Evolutionary conservation across 2,329 filamentous ascomycete species (phyloP).

Genomic region (Calonectria pseudoturangicola): DNA sequence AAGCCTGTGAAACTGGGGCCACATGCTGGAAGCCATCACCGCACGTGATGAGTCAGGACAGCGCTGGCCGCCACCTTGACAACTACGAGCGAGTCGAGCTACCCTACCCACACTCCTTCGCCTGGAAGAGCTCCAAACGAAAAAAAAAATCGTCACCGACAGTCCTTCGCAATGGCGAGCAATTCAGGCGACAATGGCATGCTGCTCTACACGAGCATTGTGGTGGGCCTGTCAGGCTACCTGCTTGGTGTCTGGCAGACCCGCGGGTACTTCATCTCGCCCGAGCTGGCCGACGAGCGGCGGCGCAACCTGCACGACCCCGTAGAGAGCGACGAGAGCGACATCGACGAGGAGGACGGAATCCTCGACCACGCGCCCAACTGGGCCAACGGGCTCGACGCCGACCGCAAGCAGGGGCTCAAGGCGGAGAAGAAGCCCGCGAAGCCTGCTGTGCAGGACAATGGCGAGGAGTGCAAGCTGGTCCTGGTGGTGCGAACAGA

Average conservation of each 20-base stretch:
- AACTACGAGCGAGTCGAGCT: constrained; percentile 7
- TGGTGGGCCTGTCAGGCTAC: constrained; percentile 86
- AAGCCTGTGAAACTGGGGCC: constrained; percentile 34
- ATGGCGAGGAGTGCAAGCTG: constrained; percentile 91
- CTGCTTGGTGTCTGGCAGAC: constrained; percentile 85
- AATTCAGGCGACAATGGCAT: constrained; percentile 71
- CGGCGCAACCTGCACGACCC: constrained; percentile 74
- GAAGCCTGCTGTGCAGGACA: constrained; percentile 58
- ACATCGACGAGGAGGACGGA: constrained; percentile 76
- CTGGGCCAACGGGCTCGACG: constrained; percentile 77
- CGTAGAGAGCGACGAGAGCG: constrained; percentile 81
- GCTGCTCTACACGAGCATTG: constrained; percentile 82
- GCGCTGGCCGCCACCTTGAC: constrained; percentile 18
- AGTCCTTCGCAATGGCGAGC: constrained; percentile 58
- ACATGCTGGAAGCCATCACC: constrained; percentile 21
- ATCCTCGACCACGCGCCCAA: constrained; percentile 80
- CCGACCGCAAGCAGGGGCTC: constrained; percentile 75
- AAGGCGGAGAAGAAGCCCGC: constrained; percentile 61
- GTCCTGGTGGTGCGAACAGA: constrained; percentile 95
- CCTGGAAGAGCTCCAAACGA: not conserved
- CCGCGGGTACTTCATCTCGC: constrained; percentile 75
- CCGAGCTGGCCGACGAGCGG: constrained; percentile 74
- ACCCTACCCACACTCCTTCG: constrained; percentile 4
- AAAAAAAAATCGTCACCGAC: not conserved
- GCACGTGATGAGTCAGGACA: constrained; percentile 34